Percentiles rank a stretch among this genome's conserved stretches.
These are phyloP conservation scores for Didymella exigua DNA, from an alignment of 2,329 filamentous ascomycete genomes.

Conservation along the genomic window DNA sequence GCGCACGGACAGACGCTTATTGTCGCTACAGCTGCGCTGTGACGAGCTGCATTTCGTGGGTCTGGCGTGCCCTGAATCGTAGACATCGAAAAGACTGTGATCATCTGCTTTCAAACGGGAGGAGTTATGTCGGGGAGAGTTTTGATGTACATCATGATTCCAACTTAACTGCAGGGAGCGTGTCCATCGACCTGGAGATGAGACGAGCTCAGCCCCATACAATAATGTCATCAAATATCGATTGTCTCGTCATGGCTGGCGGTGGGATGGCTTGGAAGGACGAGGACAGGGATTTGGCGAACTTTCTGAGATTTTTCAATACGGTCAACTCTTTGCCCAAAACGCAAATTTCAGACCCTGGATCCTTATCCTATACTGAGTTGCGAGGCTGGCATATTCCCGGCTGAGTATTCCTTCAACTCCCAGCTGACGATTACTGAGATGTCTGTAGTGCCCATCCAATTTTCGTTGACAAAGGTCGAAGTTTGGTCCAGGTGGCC, in stretches of 20 bases:
- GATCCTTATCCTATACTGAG: neutral
- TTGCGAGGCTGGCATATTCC: neutral
- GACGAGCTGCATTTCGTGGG: neutral
- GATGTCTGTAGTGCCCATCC: neutral
- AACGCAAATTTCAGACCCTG: neutral
- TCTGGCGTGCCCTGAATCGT: neutral
- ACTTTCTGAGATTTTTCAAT: slow-evolving; percentile 1
- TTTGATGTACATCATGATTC: neutral
- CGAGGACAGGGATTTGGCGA: slow-evolving; percentile 5
- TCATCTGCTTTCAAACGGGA: neutral
- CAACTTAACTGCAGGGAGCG: neutral
- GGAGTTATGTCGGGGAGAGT: neutral
- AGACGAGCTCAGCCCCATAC: slow-evolving; percentile 1
- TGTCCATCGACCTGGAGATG: neutral
- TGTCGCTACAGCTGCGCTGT: neutral
- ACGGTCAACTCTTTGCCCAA: neutral
- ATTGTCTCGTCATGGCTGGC: slow-evolving; percentile 11
- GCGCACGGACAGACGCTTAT: neutral
- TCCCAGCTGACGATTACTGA: neutral
- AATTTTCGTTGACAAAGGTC: slow-evolving; percentile 6
- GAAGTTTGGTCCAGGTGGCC: neutral
- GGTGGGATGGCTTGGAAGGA: slow-evolving; percentile 1
- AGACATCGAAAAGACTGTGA: slow-evolving; percentile 3
- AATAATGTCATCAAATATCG: neutral
- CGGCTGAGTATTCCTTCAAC: neutral